phyloP scores from a whole-genome alignment of 371 early-diverging fungal genomes.

The Funneliformis caledonium region DNA sequence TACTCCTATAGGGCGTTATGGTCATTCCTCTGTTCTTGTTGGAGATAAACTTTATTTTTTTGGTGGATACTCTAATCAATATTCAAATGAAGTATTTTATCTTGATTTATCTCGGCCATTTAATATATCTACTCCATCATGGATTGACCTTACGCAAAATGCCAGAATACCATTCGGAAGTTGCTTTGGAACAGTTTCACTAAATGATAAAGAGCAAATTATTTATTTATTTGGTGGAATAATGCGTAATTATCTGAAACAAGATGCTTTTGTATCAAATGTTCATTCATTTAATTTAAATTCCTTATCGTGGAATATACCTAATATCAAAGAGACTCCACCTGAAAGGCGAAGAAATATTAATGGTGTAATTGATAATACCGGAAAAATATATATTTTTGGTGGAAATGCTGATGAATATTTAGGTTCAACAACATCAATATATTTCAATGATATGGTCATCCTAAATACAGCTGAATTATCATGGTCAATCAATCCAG shows the following conservation, averaged over 20 bases:
- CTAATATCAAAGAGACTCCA: neutral
- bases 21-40: neutral
- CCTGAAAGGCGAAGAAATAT: neutral
- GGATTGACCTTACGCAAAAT: neutral
- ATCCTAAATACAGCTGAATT: neutral
- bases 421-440: too few relatives aligned
- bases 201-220: neutral
- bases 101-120: too few relatives aligned
- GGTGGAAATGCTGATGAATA: neutral
- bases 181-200: neutral
- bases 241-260: neutral
- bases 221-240: constrained; percentile 5
- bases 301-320: too few relatives aligned
- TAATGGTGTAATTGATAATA: neutral
- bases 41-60: neutral
- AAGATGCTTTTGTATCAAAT: neutral
- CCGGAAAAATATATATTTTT: neutral
- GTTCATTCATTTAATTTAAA: too few relatives aligned
- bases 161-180: neutral
- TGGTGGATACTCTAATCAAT: neutral
- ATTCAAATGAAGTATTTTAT: neutral
- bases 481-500: neutral
- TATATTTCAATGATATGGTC: neutral
- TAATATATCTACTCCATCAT: neutral
- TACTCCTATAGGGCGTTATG: too few relatives aligned